phyloP scores from a whole-genome alignment of 2,329 filamentous ascomycete species.

The Aciculosporium take region DNA sequence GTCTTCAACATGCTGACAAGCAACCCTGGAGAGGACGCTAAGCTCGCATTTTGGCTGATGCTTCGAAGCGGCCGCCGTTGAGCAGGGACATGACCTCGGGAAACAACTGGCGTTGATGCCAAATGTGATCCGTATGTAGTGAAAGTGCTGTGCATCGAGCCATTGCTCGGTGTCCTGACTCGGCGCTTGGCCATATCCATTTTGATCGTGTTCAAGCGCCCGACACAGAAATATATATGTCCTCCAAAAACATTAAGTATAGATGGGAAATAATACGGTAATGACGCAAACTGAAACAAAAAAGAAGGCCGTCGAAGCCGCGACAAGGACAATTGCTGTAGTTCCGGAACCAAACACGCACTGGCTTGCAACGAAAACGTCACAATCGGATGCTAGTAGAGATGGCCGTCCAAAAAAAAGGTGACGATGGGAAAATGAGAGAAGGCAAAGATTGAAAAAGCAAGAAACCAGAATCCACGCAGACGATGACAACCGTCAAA shows the following conservation, averaged over 20 bases:
- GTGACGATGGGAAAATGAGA: conserved; percentile 4
- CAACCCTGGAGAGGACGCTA: conserved; percentile 35
- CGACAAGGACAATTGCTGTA: conserved; percentile 3
- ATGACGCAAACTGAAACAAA: conserved; percentile 5
- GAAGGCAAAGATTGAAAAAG: conserved; percentile 2
- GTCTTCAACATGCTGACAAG: conserved; percentile 53
- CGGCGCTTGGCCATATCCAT: conserved; percentile 18
- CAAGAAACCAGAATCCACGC: neutral
- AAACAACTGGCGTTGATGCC: conserved; percentile 7
- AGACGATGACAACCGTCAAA: neutral
- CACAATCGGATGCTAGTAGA: conserved; percentile 6
- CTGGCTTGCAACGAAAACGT: conserved; percentile 3
- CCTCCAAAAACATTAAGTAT: conserved; percentile 4
- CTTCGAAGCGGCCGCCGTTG: conserved; percentile 27
- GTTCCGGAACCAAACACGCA: conserved; percentile 3
- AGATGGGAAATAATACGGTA: conserved; percentile 4
- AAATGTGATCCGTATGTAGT: conserved; percentile 12
- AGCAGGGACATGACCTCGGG: conserved; percentile 11
- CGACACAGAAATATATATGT: neutral
- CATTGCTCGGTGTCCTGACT: conserved; percentile 26
- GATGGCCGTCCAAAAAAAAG: conserved; percentile 7
- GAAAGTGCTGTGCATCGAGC: conserved; percentile 22
- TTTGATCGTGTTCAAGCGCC: conserved; percentile 1
- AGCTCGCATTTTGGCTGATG: conserved; percentile 27
- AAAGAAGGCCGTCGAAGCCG: conserved; percentile 7